Conservation (phyloP, 2,329 filamentous ascomycete species). For the Paraphoma chrysanthemicola region DNA sequence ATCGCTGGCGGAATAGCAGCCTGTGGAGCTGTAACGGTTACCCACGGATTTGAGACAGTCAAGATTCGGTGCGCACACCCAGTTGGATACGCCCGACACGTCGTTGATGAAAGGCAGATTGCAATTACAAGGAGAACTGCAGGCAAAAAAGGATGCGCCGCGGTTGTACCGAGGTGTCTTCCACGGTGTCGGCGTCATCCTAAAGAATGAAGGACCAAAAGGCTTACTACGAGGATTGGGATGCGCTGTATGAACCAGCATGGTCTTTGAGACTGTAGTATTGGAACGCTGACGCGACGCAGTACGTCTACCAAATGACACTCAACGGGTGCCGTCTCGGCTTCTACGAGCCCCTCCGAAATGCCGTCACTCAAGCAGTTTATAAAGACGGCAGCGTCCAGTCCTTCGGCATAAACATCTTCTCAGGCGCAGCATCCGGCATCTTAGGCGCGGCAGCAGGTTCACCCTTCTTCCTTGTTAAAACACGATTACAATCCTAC, state of each 20-base stretch:
- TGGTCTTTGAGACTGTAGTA: too few relatives aligned
- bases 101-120: slow-evolving; percentile 63
- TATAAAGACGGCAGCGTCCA: slow-evolving; percentile 78
- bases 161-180: slow-evolving; percentile 90
- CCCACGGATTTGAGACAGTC: slow-evolving; percentile 97
- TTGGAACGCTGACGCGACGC: slow-evolving; percentile 13
- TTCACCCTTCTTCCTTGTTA: slow-evolving; percentile 96
- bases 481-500: slow-evolving; percentile 93
- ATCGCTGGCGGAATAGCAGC: slow-evolving; percentile 95
- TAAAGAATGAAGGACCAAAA: slow-evolving; percentile 84
- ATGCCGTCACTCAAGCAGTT: slow-evolving; percentile 70
- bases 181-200: slow-evolving; percentile 88
- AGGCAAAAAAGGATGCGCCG: slow-evolving; percentile 82
- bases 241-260: slow-evolving; percentile 67
- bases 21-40: slow-evolving; percentile 95
- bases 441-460: slow-evolving; percentile 91
- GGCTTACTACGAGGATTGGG: slow-evolving; percentile 90
- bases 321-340: slow-evolving; percentile 96
- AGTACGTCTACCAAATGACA: slow-evolving; percentile 94
- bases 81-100: background rate
- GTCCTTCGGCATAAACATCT: slow-evolving; percentile 89
- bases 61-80: slow-evolving; percentile 80
- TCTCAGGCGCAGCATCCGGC: slow-evolving; percentile 87
- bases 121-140: slow-evolving; percentile 95
- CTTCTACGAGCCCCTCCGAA: slow-evolving; percentile 95